phyloP scores from a whole-genome alignment of 2,329 filamentous ascomycete species.

The Pseudocercospora eumusae region DNA sequence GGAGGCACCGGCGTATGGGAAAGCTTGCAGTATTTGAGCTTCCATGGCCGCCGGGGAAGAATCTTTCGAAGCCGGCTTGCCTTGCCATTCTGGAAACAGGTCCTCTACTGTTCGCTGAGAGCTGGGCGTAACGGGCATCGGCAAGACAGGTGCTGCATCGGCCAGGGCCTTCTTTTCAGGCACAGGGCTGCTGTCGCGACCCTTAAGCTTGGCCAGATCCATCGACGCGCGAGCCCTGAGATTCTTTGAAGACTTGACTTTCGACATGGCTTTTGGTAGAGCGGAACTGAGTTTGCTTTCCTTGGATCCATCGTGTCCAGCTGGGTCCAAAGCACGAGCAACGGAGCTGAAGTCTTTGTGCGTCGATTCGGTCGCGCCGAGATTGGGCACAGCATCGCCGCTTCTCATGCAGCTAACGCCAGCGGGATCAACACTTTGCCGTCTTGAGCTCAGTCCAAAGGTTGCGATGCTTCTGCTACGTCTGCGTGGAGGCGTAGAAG shows the following conservation, averaged over 20 bases:
- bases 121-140: constrained; percentile 15
- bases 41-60: constrained; percentile 17
- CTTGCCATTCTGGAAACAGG: constrained; percentile 34
- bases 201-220: not conserved
- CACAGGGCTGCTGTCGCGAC: not conserved
- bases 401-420: constrained; percentile 9
- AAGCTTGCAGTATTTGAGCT: constrained; percentile 13
- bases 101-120: constrained; percentile 32
- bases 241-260: constrained; percentile 8
- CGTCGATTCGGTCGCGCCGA: constrained; percentile 7
- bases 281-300: not conserved
- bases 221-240: not conserved
- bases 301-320: constrained; percentile 44
- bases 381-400: not conserved
- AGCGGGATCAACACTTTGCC: constrained; percentile 11
- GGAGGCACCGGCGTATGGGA: constrained; percentile 3
- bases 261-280: constrained; percentile 1
- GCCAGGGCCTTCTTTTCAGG: not conserved
- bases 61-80: constrained; percentile 28
- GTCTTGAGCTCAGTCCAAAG: not conserved
- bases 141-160: not conserved
- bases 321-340: constrained; percentile 45
- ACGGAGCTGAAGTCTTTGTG: constrained; percentile 46
- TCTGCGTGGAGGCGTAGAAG: constrained; percentile 12
- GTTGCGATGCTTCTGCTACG: constrained; percentile 23